Evolutionary conservation across 2,329 filamentous ascomycete genomes (phyloP).

Genomic region (Colletotrichum lupini): DNA sequence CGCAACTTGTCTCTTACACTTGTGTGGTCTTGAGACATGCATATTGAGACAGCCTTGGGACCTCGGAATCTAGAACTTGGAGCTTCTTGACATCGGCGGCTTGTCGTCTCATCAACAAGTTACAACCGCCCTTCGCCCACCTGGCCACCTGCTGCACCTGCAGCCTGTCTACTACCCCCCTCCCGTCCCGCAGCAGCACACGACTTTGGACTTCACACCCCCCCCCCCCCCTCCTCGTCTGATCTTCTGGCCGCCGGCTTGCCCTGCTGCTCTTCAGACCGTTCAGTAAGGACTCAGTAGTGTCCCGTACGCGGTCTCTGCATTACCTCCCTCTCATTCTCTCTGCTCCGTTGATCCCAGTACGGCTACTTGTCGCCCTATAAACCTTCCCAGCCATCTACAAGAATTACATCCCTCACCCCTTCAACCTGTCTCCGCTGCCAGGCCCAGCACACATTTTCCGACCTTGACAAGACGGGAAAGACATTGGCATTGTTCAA

Average conservation of each 20-base stretch:
- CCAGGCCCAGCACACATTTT: constrained; percentile 23
- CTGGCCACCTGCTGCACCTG: constrained; percentile 17
- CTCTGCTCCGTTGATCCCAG: background rate
- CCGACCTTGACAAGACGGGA: background rate
- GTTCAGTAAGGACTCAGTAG: background rate
- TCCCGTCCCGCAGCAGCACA: constrained; percentile 7
- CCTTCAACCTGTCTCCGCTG: constrained; percentile 9
- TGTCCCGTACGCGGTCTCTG: background rate
- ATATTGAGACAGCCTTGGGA: constrained; percentile 11
- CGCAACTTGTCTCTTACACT: background rate
- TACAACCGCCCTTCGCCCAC: constrained; percentile 4
- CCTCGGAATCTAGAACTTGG: constrained; percentile 1
- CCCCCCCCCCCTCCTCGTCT: background rate
- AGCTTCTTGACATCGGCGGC: constrained; percentile 23
- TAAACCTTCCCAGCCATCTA: constrained; percentile 14
- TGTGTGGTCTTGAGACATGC: constrained; percentile 17
- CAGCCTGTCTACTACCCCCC: background rate
- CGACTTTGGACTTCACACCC: background rate
- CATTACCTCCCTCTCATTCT: constrained; percentile 8
- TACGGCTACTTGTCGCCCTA: constrained; percentile 7
- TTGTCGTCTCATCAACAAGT: constrained; percentile 28
- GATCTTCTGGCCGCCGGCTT: constrained; percentile 8
- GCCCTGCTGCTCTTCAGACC: background rate
- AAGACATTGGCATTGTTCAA: constrained; percentile 24
- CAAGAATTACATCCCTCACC: constrained; percentile 10